Base-by-base conservation (phyloP, 164 flowering plant genomes). In the Platanus orientalis region DNA sequence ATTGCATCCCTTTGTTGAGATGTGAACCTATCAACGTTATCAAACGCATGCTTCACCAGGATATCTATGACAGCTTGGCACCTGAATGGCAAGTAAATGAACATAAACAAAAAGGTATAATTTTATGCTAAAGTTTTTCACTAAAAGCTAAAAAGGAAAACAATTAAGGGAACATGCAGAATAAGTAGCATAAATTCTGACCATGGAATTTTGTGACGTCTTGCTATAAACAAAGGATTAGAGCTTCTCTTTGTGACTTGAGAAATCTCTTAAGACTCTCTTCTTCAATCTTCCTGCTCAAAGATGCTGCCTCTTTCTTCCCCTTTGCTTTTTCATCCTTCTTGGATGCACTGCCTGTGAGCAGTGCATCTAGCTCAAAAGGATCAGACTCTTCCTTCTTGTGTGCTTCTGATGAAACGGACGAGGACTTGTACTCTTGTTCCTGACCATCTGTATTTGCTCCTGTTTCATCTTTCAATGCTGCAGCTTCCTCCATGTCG, bases 1-100 rank as follows among this genome's bases (percentile, higher is more conserved):
- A 94, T 87, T 36, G 96, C 97, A 67, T 82, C 83, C 71, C 99
- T 84, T 69, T 94, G 96, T 58, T 25, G 71, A 51, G 79, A 61
- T 30, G 97, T 94, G 74, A 94, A 94, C 70, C 87, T 86, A 54
- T 80, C 69, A 29, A 85, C 71, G 61, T 91, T 88, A 55, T 94
- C 97, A 63, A 65, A 89, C 19, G 99, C 99, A 58, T 89, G 96
- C 73, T 89, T 91, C 14, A 84, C 97, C 63, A 88, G 68, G 54
- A 94, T 91, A 71, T 91, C 99, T 29, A 94, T 86, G 14, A 76
- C 92, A 40, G 97, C 89, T 70, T 94, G 97, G 74, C 96, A 87
- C 99, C 97, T 94, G 79, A 57, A 54, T 69, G 53, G 23, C 66
- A 61, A 51, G 55, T 11, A n/a, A 6, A 57, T 42, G 30, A 52